phyloP scores from a whole-genome alignment of 202 grass and related monocot species.

The Schoenoplectus tabernaemontani region DNA sequence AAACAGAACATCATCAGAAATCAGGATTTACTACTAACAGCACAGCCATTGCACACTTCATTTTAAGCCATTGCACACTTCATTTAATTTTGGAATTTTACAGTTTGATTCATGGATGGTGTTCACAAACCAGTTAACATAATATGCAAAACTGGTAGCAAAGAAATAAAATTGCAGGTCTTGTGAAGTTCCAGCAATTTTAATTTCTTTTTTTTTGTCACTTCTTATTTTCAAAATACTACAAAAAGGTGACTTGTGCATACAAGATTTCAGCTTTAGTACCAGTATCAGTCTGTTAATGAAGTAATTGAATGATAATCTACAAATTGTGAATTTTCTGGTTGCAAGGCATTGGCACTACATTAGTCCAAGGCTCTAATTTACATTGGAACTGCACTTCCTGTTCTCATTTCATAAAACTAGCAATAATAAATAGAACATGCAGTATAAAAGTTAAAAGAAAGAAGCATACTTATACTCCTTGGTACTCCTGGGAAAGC shows the following conservation, averaged over 20 bases:
- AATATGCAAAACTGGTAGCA: background rate
- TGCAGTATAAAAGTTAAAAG: background rate
- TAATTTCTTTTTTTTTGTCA: background rate
- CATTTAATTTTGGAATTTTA: background rate
- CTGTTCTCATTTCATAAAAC: background rate
- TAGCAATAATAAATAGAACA: background rate
- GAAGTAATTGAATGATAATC: background rate
- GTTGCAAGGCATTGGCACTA: background rate
- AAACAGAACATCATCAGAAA: background rate
- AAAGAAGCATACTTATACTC: conserved; percentile 52
- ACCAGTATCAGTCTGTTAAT: background rate
- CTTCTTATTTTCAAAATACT: background rate
- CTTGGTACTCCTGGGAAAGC: conserved; percentile 89
- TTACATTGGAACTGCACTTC: background rate
- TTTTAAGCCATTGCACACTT: too few species aligned
- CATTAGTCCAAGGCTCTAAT: background rate
- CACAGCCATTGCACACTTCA: background rate
- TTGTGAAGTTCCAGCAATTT: background rate
- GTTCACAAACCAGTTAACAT: background rate
- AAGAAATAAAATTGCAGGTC: background rate
- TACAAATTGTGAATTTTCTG: background rate
- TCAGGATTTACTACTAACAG: background rate
- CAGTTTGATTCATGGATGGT: background rate
- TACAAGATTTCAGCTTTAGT: background rate
- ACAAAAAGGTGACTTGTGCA: background rate